A percentile compares a stretch with the other conserved stretches of the same genome.
Evolutionary conservation across 1,139 yeast genomes (phyloP).

Genomic region (Hanseniaspora sp.): DNA sequence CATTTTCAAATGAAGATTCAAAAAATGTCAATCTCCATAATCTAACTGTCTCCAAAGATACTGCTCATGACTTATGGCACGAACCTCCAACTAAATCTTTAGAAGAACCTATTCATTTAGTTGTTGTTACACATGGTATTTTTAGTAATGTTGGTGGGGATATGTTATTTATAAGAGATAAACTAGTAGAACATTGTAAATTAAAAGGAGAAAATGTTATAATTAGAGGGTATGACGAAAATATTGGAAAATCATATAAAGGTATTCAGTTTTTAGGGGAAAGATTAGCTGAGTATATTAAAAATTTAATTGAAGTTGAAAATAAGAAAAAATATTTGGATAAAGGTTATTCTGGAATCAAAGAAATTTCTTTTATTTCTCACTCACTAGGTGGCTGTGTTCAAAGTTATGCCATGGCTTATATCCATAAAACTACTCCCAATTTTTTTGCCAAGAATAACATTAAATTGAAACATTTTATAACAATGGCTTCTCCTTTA

Average conservation of each 20-base stretch:
- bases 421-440: constrained; percentile 42
- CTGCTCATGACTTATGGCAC: constrained; percentile 47
- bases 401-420: constrained; percentile 85
- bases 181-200: constrained; percentile 33
- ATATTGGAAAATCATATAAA: constrained; percentile 51
- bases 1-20: constrained; percentile 20
- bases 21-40: constrained; percentile 17
- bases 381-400: constrained; percentile 89
- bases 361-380: constrained; percentile 64
- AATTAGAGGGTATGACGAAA: constrained; percentile 49
- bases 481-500: constrained; percentile 51
- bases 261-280: constrained; percentile 53
- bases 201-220: constrained; percentile 34
- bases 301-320: constrained; percentile 36
- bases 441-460: constrained; percentile 37
- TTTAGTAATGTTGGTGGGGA: constrained; percentile 56
- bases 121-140: constrained; percentile 54
- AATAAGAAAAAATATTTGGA: constrained; percentile 18
- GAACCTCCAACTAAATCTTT: constrained; percentile 34
- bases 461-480: constrained; percentile 45
- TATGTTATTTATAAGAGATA: constrained; percentile 50
- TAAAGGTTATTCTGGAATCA: constrained; percentile 32
- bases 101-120: constrained; percentile 44
- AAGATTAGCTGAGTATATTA: constrained; percentile 46
- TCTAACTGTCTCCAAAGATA: constrained; percentile 29